Base-by-base conservation (phyloP, 371 early-diverging fungal species). In the Mortierella sp. region DNA sequence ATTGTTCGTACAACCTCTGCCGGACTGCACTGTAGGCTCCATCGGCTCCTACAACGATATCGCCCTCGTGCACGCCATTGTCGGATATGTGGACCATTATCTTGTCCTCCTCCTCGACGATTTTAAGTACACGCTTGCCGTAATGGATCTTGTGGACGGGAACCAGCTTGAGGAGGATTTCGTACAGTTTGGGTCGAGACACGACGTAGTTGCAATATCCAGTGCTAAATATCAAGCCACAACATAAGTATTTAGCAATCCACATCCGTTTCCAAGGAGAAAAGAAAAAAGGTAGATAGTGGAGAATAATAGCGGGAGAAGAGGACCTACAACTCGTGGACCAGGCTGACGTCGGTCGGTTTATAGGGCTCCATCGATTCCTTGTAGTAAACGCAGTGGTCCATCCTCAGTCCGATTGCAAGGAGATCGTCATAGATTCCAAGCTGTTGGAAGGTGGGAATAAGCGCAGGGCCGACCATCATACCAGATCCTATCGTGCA, bases 21-120 rank as follows among this genome's bases (percentile, higher is more conserved):
- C 77, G 77, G 21, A 77, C 77, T 1, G 48, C 48, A 18, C 71
- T 71, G 24, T 71, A 71, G 0, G 77, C 77, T 27, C 77, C 77
- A 41, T 77, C 77, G 0, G 77, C 77, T 0, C 77, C 77, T 0
- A 77, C 71, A 35, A 77, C 55, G 11, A 77, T 55, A 24, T 77
- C 77, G 14, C 70, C 77, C 4, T 35, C 10, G 21, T 71, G 58
- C 4, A 35, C 27, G 10, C 44, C 44, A 14, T 58, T 71, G 38
- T 77, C 71, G 18, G 71, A n/a, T 14, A 49, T 48, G 38, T 21
- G 11, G n/a, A 77, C 12, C 10, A 5, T 16, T 3, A 29, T 18
- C 60, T 60, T 60, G 16, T 72, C 51, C 18, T 71, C 60, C 11
- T 49, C 44, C 21, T 72, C 54, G 24, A 21, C 27, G 41, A 77